These are phyloP conservation scores for Hymenoscyphus infarciens DNA, from an alignment of 2,329 filamentous ascomycete genomes.

Conservation along the genomic window DNA sequence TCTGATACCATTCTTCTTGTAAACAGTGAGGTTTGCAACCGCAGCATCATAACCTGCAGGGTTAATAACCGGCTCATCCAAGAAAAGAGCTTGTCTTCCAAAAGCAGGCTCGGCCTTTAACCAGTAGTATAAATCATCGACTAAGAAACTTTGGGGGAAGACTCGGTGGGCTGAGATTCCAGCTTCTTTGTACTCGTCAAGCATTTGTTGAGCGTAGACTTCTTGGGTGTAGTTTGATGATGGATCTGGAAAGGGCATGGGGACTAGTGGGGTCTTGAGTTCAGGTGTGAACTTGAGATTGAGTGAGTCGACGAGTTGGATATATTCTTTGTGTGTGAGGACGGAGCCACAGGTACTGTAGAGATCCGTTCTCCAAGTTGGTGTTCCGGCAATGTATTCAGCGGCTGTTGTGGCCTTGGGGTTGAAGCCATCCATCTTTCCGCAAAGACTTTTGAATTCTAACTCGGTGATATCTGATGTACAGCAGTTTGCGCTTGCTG, in stretches of 20 bases:
- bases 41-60: slow-evolving; percentile 11
- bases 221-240: slow-evolving; percentile 23
- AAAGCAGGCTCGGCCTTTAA: slow-evolving; percentile 22
- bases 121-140: slow-evolving; percentile 24
- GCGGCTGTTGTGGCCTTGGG: slow-evolving; percentile 19
- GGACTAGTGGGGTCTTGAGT: slow-evolving; percentile 21
- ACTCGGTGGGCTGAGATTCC: slow-evolving; percentile 20
- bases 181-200: slow-evolving; percentile 20
- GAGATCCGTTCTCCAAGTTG: slow-evolving; percentile 22
- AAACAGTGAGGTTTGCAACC: slow-evolving; percentile 11
- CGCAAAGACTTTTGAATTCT: slow-evolving; percentile 23
- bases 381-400: slow-evolving; percentile 22
- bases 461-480: slow-evolving; percentile 24
- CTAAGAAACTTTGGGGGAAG: slow-evolving; percentile 21
- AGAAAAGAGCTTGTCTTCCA: slow-evolving; percentile 23
- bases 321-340: slow-evolving; percentile 21
- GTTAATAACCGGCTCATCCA: slow-evolving; percentile 21
- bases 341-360: slow-evolving; percentile 24
- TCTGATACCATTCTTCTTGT: slow-evolving; percentile 18
- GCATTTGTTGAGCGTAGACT: slow-evolving; percentile 23
- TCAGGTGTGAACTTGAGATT: slow-evolving; percentile 25
- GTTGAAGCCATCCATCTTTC: slow-evolving; percentile 25
- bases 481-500: slow-evolving; percentile 22
- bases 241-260: slow-evolving; percentile 23
- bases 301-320: slow-evolving; percentile 23